Evolutionary conservation across 2,329 filamentous ascomycete species (phyloP).

Genomic region (Scytalidium sp.): DNA sequence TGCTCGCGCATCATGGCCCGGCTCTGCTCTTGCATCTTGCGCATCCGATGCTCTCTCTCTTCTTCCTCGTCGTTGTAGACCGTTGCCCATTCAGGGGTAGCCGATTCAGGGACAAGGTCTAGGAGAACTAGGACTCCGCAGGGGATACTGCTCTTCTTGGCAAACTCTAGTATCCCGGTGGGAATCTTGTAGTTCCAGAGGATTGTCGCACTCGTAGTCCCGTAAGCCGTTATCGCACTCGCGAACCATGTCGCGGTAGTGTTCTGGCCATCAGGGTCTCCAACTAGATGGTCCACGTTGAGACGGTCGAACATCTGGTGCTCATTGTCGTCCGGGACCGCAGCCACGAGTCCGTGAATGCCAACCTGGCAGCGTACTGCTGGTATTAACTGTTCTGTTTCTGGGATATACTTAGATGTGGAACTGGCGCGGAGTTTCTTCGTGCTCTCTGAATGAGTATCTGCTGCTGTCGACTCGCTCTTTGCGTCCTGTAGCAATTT

Average conservation of each 20-base stretch:
- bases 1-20: conserved; percentile 41
- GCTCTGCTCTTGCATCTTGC: conserved; percentile 37
- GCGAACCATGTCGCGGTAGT: conserved; percentile 54
- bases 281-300: conserved; percentile 17
- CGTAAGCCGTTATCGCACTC: conserved; percentile 51
- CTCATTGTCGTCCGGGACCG: conserved; percentile 36
- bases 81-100: conserved; percentile 54
- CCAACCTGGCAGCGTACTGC: conserved; percentile 49
- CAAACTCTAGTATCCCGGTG: conserved; percentile 46
- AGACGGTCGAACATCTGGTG: conserved; percentile 17
- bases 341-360: conserved; percentile 42
- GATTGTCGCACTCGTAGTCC: conserved; percentile 50
- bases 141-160: conserved; percentile 50
- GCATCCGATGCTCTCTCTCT: conserved; percentile 34
- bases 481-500: not conserved
- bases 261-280: conserved; percentile 8
- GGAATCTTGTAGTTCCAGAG: conserved; percentile 61
- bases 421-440: conserved; percentile 16
- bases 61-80: conserved; percentile 34
- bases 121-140: conserved; percentile 59
- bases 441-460: not conserved
- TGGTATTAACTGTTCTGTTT: conserved; percentile 3
- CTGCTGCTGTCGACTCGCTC: not conserved
- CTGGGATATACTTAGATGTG: conserved; percentile 17
- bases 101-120: conserved; percentile 42